Base-by-base conservation (phyloP, 345 rosid species). In the Lepidium africanum region DNA sequence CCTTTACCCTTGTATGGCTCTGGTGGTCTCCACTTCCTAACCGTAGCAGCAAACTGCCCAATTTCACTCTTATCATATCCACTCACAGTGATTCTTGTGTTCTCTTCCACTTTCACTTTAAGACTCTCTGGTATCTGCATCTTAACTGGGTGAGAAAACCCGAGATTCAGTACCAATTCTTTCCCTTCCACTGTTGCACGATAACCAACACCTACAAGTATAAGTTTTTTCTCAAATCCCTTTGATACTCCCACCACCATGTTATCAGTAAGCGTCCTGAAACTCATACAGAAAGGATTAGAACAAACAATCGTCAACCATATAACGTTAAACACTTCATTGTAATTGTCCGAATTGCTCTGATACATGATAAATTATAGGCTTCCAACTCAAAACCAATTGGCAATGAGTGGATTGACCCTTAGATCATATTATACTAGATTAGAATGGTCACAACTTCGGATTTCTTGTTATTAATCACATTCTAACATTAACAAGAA, bases 1-100 rank as follows among this genome's bases (percentile, higher is more conserved):
- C 99, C 99, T 79, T 94, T 94, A 51, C 97, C 97, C 74, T 91
- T 94, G 76, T 94, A 94, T 9, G 99, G 99, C 71, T 94, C 96
- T 0, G 99, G 96, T 6, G 99, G 97, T 54, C 97, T 88, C 96
- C 96, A 94, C 72, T 84, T 89, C 84, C 96, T 80, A 53, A 90
- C 57, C 2, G 90, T 76, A n/a, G 96, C 97, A 25, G 99, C 97
- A 48, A 91, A 94, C 79, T 88, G 88, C 27, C 97, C 95, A 6
- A 94, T 81, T 11, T 66, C 72, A 16, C 87, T 81, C 70, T 89
- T 91, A 62, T 91, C 96, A 0, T 78, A 86, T n/a, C 97, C 99
- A 23, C 87, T 80, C 14, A 94, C 83, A 0, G 76, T 65, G 71
- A 94, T 80, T 64, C 91, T 83, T 37, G 96, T 87, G 82, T 83